Conservation (phyloP, 441 rosid genomes). For the Macaranga tanarius region DNA sequence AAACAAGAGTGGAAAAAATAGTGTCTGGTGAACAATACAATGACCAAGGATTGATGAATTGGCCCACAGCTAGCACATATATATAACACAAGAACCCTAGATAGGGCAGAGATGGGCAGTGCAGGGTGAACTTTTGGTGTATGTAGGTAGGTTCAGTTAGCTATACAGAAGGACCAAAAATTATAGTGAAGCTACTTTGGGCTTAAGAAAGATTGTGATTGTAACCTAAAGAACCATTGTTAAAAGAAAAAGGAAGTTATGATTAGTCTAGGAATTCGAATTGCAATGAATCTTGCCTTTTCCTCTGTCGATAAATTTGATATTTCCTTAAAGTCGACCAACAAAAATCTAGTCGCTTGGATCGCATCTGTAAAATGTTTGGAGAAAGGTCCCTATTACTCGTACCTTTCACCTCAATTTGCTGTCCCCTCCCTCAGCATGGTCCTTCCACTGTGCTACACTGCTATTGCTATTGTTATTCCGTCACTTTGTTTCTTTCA, state of each 20-base stretch:
- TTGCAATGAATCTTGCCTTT: neutral
- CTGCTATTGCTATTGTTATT: neutral
- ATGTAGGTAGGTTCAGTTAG: no score
- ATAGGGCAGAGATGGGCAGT: no score
- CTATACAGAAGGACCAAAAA: no score
- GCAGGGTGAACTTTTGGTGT: no score
- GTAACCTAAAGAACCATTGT: neutral
- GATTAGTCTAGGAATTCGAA: neutral
- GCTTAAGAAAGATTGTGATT: neutral
- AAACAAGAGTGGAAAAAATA: no score
- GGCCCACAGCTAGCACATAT: no score
- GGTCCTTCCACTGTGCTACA: neutral
- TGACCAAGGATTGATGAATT: no score
- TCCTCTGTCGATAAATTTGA: neutral
- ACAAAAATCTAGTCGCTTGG: neutral
- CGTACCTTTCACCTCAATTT: constrained; percentile 11
- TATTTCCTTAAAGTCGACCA: constrained; percentile 5
- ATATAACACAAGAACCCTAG: no score
- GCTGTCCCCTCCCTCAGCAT: neutral
- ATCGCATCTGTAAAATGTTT: constrained; percentile 1
- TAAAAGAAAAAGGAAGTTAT: neutral
- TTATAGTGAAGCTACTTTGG: neutral
- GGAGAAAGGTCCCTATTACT: constrained; percentile 23
- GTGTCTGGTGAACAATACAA: no score
- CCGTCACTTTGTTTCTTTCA: neutral